Evolutionary conservation across 768 basidiomycete species (phyloP), one percentile per base, ranked within the genome.

Genomic region (Paxillus ammoniavirescens): DNA sequence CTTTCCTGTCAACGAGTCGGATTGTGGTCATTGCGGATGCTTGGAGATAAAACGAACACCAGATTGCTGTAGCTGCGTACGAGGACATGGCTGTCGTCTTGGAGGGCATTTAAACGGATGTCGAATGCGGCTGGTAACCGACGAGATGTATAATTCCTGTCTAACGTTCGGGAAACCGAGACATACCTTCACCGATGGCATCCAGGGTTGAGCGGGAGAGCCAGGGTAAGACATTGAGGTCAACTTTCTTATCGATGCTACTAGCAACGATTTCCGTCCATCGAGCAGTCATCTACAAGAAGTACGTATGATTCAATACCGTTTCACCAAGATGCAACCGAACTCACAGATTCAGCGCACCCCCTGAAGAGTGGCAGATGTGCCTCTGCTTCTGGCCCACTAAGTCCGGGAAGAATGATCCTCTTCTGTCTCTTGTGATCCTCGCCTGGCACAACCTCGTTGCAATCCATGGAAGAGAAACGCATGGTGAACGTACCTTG

Each of bases 391-490:
- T 82, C 79, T 0, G 76, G 75, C 8, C 65, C 73, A 49, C 82
- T 80, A 53, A 84, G 83, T 3, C 79, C 82, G 3, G 81, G 82
- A 45, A 80, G 70, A 73, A 83, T 76, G 18, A 81, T 72, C 56
- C 73, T 82, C 53, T 79, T 67, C 50, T 83, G 81, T 42, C 83
- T 74, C 61, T 70, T 80, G 55, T 84, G 83, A 33, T 68, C 75
- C n/a, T 74, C 68, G 2, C 75, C 68, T 70, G 44, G 5, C 42
- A 49, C 38, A 28, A 5, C n/a, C 15, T 47, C 23, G 38, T 40
- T 47, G 26, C 13, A 10, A 43, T 35, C 41, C n/a, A 71, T 72
- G 33, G n/a, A 26, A 1, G 5, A 28, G 38, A 21, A 8, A 1
- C 40, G 6, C 4, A 12, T 6, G 8, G n/a, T 40, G 10, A 2